Conservation (phyloP, 176 grass and related monocot species). For the Zea luxurians region DNA sequence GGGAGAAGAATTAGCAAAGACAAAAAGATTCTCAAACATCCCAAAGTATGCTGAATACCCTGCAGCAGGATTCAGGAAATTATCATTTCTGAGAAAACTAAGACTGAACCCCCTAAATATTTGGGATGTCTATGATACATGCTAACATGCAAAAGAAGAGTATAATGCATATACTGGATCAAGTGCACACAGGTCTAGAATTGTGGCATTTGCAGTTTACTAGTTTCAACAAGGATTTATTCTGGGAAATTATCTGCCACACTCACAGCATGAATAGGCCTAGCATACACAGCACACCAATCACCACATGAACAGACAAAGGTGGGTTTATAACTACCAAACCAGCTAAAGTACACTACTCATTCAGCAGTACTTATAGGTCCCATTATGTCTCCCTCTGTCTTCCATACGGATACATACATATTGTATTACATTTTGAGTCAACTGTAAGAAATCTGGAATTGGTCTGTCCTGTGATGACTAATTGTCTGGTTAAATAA, state of each 20-base stretch:
- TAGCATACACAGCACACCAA: conserved; percentile 16
- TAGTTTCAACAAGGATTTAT: conserved; percentile 8
- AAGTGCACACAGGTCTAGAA: not conserved
- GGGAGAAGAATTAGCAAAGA: not conserved
- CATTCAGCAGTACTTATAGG: not conserved
- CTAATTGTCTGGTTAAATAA: conserved; percentile 8
- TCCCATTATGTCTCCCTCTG: not conserved
- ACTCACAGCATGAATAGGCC: conserved; percentile 19
- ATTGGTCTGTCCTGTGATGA: not conserved
- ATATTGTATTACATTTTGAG: not conserved
- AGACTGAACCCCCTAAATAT: conserved; percentile 5
- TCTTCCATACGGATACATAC: too few relatives aligned
- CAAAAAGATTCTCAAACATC: not conserved
- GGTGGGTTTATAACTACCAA: not conserved
- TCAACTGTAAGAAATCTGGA: not conserved
- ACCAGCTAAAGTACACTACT: conserved; percentile 10
- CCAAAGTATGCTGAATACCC: not conserved
- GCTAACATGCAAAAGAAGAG: not conserved
- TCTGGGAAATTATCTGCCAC: conserved; percentile 9
- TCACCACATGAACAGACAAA: not conserved
- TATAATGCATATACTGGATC: not conserved
- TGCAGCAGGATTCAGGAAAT: not conserved
- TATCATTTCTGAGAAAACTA: not conserved
- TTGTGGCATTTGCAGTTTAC: not conserved
- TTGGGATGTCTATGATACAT: not conserved